Evolutionary conservation across 1,139 yeast genomes (phyloP).

Genomic region (Yamadazyma sp.): DNA sequence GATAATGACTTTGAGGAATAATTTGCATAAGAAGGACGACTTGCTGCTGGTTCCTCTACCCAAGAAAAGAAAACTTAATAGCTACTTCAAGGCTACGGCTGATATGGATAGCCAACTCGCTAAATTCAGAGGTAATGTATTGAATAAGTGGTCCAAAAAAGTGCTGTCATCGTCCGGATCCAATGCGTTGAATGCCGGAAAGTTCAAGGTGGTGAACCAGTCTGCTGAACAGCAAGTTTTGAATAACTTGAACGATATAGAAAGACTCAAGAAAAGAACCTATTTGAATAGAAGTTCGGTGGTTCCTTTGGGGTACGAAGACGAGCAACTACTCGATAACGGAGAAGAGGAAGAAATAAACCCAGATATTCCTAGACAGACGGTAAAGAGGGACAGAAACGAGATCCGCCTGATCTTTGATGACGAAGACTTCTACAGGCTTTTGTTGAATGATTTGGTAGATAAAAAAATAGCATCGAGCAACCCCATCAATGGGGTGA

Average conservation of each 20-base stretch:
- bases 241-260: slow-evolving; percentile 77
- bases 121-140: slow-evolving; percentile 60
- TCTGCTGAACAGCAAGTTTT: slow-evolving; percentile 83
- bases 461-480: slow-evolving; percentile 65
- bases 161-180: slow-evolving; percentile 88
- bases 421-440: slow-evolving; percentile 92
- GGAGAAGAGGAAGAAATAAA: slow-evolving; percentile 34
- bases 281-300: slow-evolving; percentile 71
- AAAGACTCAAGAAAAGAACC: slow-evolving; percentile 78
- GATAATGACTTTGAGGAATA: slow-evolving; percentile 45
- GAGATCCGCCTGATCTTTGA: slow-evolving; percentile 71
- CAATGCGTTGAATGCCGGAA: slow-evolving; percentile 68
- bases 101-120: slow-evolving; percentile 53
- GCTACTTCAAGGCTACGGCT: slow-evolving; percentile 44
- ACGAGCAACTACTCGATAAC: slow-evolving; percentile 21
- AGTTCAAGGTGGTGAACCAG: slow-evolving; percentile 85
- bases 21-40: slow-evolving; percentile 41
- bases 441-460: slow-evolving; percentile 82
- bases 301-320: slow-evolving; percentile 58
- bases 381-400: slow-evolving; percentile 19
- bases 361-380: slow-evolving; percentile 32
- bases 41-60: slow-evolving; percentile 20
- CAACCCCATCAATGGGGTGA: slow-evolving; percentile 39
- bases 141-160: slow-evolving; percentile 89
- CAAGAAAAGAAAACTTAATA: slow-evolving; percentile 56